Conservation (phyloP, 495 filamentous ascomycete genomes). For the Penicillium cataractarum region DNA sequence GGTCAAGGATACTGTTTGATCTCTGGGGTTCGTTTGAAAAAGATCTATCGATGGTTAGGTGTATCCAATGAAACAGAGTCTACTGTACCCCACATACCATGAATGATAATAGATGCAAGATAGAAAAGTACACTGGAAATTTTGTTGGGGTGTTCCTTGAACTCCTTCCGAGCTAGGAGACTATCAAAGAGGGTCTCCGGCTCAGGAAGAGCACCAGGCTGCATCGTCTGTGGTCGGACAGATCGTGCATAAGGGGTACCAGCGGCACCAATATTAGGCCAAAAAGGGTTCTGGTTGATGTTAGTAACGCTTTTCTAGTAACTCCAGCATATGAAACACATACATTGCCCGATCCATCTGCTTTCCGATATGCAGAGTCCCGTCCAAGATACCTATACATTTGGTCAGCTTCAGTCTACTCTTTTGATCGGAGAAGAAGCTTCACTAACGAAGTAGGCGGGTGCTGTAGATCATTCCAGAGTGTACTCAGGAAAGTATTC, state of each 20-base stretch:
- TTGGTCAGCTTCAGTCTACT: constrained; percentile 23
- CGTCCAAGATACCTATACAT: constrained; percentile 50
- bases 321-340: neutral
- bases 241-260: constrained; percentile 72
- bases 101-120: constrained; percentile 86
- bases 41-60: constrained; percentile 48
- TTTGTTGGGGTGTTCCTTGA: constrained; percentile 71
- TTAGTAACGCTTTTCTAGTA: neutral
- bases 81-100: constrained; percentile 48
- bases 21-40: constrained; percentile 62
- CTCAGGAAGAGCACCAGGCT: constrained; percentile 70
- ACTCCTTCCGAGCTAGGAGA: constrained; percentile 64
- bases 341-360: constrained; percentile 72
- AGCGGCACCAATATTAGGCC: constrained; percentile 68
- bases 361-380: constrained; percentile 62
- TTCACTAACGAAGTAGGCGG: constrained; percentile 63
- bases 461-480: constrained; percentile 73
- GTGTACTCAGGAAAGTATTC: constrained; percentile 59
- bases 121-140: constrained; percentile 91
- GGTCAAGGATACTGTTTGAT: constrained; percentile 65
- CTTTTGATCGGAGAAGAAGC: neutral
- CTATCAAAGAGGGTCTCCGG: constrained; percentile 78
- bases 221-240: constrained; percentile 64
- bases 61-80: neutral
- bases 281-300: constrained; percentile 53